Conservation (phyloP, 2,329 filamentous ascomycete species). For the Claviceps capensis region DNA sequence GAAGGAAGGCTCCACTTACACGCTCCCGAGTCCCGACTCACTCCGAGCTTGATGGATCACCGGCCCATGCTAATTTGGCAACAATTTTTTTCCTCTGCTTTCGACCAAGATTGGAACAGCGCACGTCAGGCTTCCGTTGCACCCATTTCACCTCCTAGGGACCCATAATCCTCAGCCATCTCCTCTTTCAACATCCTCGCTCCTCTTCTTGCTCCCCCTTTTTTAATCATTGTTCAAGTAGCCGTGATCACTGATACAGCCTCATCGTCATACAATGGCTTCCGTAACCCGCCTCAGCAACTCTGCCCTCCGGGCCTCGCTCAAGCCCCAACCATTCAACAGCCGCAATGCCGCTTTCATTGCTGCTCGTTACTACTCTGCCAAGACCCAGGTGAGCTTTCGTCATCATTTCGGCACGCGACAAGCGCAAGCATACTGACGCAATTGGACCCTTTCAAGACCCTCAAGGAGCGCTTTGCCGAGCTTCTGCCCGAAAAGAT, state of each 20-base stretch:
- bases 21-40: constrained; percentile 1
- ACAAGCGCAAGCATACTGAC: background rate
- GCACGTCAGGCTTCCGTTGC: background rate
- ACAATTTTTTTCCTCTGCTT: constrained; percentile 4
- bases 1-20: constrained; percentile 3
- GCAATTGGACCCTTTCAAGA: constrained; percentile 35
- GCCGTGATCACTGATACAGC: constrained; percentile 2
- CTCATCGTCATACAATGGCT: constrained; percentile 49
- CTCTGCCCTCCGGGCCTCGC: constrained; percentile 66
- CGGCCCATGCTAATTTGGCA: constrained; percentile 2
- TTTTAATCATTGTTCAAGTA: background rate
- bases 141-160: background rate
- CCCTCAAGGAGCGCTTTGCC: constrained; percentile 96
- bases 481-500: constrained; percentile 91
- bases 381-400: constrained; percentile 66
- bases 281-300: constrained; percentile 70
- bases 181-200: constrained; percentile 20
- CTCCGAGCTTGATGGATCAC: constrained; percentile 3
- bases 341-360: constrained; percentile 62
- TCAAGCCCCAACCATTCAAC: constrained; percentile 53
- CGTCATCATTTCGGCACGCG: background rate
- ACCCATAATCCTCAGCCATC: constrained; percentile 14
- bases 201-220: constrained; percentile 13
- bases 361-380: constrained; percentile 80
- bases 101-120: background rate